Conservation (phyloP, 192 early-diverging fungal species). For the Dimargaris cristalligena region DNA sequence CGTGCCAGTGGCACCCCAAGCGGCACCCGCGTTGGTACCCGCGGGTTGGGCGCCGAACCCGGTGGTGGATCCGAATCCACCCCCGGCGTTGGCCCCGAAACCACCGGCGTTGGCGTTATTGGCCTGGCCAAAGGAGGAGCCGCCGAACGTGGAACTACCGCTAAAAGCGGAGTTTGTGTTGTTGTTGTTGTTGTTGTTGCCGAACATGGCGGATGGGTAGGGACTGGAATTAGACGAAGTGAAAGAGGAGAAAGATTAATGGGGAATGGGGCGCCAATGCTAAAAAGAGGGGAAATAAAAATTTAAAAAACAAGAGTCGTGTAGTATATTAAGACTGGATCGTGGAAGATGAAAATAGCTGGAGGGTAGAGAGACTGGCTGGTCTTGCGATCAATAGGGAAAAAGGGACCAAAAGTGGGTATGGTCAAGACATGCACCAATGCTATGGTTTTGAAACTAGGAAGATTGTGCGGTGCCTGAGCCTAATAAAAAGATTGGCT, state of each 20-base stretch:
- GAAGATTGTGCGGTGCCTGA: no score
- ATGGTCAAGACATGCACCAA: no score
- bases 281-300: no score
- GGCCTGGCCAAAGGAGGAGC: neutral
- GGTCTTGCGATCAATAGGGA: no score
- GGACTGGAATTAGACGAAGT: neutral
- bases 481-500: no score
- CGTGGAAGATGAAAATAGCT: no score
- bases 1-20: neutral
- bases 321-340: no score
- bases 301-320: no score
- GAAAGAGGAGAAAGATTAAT: neutral
- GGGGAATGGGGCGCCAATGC: no score
- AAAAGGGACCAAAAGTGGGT: no score
- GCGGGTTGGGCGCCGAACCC: neutral
- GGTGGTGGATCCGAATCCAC: neutral
- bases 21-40: neutral
- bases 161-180: neutral
- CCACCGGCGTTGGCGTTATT: neutral
- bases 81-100: neutral
- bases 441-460: no score
- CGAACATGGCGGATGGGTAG: neutral
- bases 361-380: no score
- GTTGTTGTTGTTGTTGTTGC: neutral
- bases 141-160: constrained; percentile 7